Conservation (phyloP, 768 basidiomycete genomes). For the Mycena galericulata region DNA sequence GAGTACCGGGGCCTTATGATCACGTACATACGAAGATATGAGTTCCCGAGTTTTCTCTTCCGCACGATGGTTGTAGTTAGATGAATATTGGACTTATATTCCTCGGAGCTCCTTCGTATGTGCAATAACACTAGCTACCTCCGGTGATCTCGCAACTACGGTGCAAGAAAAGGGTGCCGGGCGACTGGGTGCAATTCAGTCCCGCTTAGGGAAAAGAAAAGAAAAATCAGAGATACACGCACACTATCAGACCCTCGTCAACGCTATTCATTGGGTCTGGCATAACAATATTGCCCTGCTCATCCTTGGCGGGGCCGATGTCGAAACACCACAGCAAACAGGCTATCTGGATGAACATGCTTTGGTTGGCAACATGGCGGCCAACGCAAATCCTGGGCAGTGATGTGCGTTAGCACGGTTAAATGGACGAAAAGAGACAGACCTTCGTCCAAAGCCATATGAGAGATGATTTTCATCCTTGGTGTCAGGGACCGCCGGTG, state of each 20-base stretch:
- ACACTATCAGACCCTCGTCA: background rate
- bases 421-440: background rate
- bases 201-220: background rate
- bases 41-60: too few relatives aligned
- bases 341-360: background rate
- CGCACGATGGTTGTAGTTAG: too few relatives aligned
- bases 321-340: background rate
- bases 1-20: too few relatives aligned
- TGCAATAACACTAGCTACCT: background rate
- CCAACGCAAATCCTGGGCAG: background rate
- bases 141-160: background rate
- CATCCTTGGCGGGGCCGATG: background rate
- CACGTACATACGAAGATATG: too few relatives aligned
- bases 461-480: constrained; percentile 3
- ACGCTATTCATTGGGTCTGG: background rate
- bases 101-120: background rate
- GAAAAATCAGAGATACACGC: background rate
- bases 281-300: background rate
- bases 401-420: background rate
- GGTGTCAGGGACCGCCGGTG: background rate
- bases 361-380: constrained; percentile 1
- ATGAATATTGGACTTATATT: too few relatives aligned
- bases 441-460: background rate
- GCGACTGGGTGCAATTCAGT: background rate
- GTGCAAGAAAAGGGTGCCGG: background rate